Evolutionary conservation across 352 stramenopile genomes (phyloP).

Genomic region (Achlya hypogyna): DNA sequence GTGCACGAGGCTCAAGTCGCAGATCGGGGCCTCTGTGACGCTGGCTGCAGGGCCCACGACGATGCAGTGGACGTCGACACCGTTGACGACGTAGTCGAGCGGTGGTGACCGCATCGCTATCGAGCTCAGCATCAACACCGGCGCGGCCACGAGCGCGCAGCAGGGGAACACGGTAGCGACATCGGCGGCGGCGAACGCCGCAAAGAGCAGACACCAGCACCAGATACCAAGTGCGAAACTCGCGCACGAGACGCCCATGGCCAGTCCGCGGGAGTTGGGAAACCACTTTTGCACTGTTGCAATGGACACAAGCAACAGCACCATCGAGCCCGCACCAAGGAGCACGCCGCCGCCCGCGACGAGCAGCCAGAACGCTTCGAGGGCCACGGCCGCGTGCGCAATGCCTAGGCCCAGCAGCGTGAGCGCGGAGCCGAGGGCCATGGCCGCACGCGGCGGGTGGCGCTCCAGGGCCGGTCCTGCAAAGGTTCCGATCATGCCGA

Average conservation of each 20-base stretch:
- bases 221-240: neutral
- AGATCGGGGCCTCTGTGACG: neutral
- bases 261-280: neutral
- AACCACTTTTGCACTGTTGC: constrained; percentile 15
- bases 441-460: neutral
- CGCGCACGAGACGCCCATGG: neutral
- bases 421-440: neutral
- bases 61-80: constrained; percentile 13
- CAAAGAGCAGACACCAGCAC: neutral
- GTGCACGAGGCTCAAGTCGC: neutral
- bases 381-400: neutral
- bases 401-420: neutral
- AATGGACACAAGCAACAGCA: neutral
- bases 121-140: neutral
- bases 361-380: neutral
- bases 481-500: too few relatives aligned
- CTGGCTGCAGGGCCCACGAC: neutral
- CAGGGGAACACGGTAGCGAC: neutral
- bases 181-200: neutral
- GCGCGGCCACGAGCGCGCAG: neutral
- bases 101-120: constrained; percentile 7
- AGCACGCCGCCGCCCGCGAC: neutral
- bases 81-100: neutral
- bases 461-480: constrained; percentile 5
- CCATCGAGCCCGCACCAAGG: neutral